phyloP scores from a whole-genome alignment of 169 alveolate species.

The Plasmodium adleri region DNA sequence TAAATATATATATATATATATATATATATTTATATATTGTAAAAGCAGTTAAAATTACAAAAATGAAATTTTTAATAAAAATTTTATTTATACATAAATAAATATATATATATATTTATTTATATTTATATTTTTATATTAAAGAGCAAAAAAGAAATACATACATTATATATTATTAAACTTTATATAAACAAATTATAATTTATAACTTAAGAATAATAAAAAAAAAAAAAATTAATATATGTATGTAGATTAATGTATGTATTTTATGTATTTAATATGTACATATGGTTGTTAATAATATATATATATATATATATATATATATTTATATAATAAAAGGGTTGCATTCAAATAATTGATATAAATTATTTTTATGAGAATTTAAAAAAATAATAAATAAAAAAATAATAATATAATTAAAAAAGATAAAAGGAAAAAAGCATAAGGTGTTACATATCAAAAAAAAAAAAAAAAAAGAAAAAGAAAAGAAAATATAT shows the following conservation, averaged over 20 bases:
- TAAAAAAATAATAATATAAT: conserved; percentile 9
- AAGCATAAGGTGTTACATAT: not conserved
- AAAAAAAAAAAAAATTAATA: not conserved
- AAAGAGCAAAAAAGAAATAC: conserved; percentile 21
- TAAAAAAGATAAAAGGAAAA: not conserved
- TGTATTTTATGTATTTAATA: not conserved
- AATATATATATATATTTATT: not conserved
- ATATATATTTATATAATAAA: conserved; percentile 29
- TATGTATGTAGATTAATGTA: not conserved
- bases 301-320: conserved; percentile 15
- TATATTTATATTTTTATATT: conserved; percentile 4
- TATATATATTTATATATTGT: no score
- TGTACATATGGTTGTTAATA: not conserved
- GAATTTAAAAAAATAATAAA: conserved; percentile 59
- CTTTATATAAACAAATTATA: conserved; percentile 22
- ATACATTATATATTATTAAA: conserved; percentile 2
- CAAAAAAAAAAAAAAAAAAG: conserved; percentile 21
- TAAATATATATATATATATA: no score
- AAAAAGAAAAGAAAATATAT: not conserved
- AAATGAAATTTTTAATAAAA: not conserved
- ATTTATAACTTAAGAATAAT: conserved; percentile 25
- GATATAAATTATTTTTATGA: conserved; percentile 21
- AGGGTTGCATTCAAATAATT: conserved; percentile 35
- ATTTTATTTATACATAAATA: not conserved
- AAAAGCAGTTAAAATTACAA: conserved; percentile 41